Conservation (phyloP, 305 asterid genomes). For the Withania somnifera region DNA sequence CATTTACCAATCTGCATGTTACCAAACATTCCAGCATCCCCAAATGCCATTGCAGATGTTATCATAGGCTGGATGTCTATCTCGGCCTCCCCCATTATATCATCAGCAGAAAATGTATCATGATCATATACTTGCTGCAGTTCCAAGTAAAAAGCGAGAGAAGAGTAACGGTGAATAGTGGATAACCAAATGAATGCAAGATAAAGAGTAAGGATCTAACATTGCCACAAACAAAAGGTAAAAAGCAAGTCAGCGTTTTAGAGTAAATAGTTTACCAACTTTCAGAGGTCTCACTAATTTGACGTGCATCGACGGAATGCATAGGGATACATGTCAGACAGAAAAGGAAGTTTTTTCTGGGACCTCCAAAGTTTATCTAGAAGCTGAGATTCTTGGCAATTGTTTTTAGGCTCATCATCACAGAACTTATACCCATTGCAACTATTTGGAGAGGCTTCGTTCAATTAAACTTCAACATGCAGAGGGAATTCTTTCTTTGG, state of each 20-base stretch:
- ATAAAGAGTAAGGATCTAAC: neutral
- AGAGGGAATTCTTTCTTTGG: neutral
- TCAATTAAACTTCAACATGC: neutral
- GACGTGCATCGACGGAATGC: neutral
- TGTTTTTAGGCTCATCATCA: neutral
- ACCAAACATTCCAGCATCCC: slow-evolving; percentile 59
- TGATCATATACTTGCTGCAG: slow-evolving; percentile 75
- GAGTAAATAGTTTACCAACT: neutral
- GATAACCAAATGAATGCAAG: neutral
- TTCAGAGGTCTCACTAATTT: neutral
- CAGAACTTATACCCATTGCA: neutral
- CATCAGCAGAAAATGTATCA: slow-evolving; percentile 90
- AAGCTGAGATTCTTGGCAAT: neutral
- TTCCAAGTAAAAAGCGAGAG: neutral
- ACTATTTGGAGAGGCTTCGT: neutral
- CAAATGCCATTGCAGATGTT: slow-evolving; percentile 91
- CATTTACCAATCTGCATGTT: slow-evolving; percentile 93
- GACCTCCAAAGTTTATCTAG: neutral
- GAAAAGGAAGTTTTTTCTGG: neutral
- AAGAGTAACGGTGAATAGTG: neutral
- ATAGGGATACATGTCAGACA: neutral
- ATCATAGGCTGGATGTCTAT: slow-evolving; percentile 90
- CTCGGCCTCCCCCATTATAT: slow-evolving; percentile 93
- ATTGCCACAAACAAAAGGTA: neutral
- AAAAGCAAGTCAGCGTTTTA: neutral